Evolutionary conservation across 495 filamentous ascomycete genomes (phyloP), one percentile per base, ranked within the genome.

Genomic region (Halenospora varia): DNA sequence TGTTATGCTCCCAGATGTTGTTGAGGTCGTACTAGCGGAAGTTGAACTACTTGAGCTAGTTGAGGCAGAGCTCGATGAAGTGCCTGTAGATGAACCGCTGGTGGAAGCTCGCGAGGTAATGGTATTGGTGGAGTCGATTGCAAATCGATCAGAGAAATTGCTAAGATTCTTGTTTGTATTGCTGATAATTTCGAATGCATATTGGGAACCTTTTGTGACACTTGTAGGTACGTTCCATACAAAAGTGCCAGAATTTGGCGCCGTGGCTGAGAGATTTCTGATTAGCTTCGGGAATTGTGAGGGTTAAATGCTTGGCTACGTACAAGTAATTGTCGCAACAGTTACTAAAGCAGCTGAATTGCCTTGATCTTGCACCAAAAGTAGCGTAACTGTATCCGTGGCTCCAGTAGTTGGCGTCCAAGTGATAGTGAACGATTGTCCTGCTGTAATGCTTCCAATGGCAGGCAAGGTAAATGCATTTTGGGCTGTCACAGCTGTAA

Each of bases 131-230:
- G 79, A 82, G 25, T 75, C 62, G 29, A 87, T 72, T 23, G 68
- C 63, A 70, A 87, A 86, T 51, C 73, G 74, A 2, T 76, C 73
- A 20, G 80, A 76, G 71, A 80, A 87, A 73, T 87, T 86, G 13
- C n/a, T 20, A 0, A 55, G 51, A 22, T 3, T 20, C 1, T 65
- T 23, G 68, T 85, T 68, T 10, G 47, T 53, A 62, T 82, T 82
- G 58, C 72, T 64, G 62, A 81, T 64, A 59, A 85, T 87, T 62
- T 83, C 69, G 57, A 86, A 70, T 45, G 82, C 78, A 73, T 85
- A 86, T 64, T 80, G 73, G 24, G 69, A 62, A 57, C 75, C 70
- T 53, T 63, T 64, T 46, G 67, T 68, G 41, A 84, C 70, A 47
- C 70, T 57, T 50, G 71, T 57, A 29, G 75, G 72, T 4, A 77